phyloP scores from a whole-genome alignment of 2,329 filamentous ascomycete species.

The Geoglossum cookeanum region DNA sequence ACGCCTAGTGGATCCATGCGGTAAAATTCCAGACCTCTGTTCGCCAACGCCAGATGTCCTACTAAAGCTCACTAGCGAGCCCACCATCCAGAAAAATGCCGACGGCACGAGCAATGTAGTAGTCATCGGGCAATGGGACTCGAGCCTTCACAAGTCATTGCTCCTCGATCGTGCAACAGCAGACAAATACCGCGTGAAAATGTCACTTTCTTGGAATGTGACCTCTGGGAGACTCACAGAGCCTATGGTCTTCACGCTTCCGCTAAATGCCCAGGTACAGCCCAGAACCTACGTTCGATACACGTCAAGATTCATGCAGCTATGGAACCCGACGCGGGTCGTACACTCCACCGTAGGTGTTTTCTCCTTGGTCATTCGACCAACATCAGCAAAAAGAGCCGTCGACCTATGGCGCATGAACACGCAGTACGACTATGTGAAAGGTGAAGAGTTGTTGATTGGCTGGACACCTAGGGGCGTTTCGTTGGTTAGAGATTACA shows the following conservation, averaged over 20 bases:
- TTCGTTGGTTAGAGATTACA: slow-evolving; percentile 76
- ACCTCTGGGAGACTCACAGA: slow-evolving; percentile 61
- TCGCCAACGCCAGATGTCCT: slow-evolving; percentile 53
- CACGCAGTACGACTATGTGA: slow-evolving; percentile 86
- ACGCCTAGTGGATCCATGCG: slow-evolving; percentile 64
- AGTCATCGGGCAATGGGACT: slow-evolving; percentile 89
- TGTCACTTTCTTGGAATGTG: slow-evolving; percentile 74
- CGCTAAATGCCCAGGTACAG: slow-evolving; percentile 65
- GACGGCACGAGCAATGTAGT: slow-evolving; percentile 81
- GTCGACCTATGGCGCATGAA: slow-evolving; percentile 94
- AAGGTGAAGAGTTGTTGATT: slow-evolving; percentile 73
- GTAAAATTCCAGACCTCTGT: slow-evolving; percentile 66
- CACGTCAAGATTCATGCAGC: slow-evolving; percentile 65
- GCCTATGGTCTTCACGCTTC: slow-evolving; percentile 70
- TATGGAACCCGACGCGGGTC: slow-evolving; percentile 71
- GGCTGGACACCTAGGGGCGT: slow-evolving; percentile 82
- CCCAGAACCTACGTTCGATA: slow-evolving; percentile 71
- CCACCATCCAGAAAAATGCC: slow-evolving; percentile 63
- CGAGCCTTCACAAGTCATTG: slow-evolving; percentile 77
- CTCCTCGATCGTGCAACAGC: slow-evolving; percentile 81
- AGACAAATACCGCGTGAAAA: slow-evolving; percentile 83
- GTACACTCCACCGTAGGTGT: slow-evolving; percentile 74
- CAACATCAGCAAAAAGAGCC: slow-evolving; percentile 74
- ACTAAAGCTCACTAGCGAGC: slow-evolving; percentile 58
- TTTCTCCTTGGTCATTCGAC: slow-evolving; percentile 71